Evolutionary conservation across 352 stramenopile species (phyloP).

Genomic region (Phytophthora cryptogea): DNA sequence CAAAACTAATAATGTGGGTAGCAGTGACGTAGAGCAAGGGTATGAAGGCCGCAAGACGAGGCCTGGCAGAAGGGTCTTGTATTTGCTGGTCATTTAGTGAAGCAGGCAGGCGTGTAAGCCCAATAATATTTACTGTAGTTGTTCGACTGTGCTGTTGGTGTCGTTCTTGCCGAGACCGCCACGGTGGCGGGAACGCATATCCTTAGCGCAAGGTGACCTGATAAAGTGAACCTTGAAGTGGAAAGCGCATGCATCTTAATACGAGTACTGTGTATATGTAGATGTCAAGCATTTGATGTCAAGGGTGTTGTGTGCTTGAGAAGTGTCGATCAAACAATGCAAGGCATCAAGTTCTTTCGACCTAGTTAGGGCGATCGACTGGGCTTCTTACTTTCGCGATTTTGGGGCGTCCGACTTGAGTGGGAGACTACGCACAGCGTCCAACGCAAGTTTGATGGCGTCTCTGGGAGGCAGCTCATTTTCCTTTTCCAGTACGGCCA

Average conservation of each 20-base stretch:
- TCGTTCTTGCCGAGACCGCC: no score
- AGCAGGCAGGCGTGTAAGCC: conserved; percentile 3
- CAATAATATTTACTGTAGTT: conserved; percentile 35
- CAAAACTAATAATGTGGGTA: conserved; percentile 26
- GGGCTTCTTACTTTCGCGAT: conserved; percentile 15
- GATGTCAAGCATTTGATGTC: no score
- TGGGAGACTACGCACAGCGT: conserved; percentile 68
- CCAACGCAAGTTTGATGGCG: conserved; percentile 76
- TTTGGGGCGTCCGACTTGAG: conserved; percentile 21
- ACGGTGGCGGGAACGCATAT: conserved; percentile 2
- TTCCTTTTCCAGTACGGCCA: conserved; percentile 57
- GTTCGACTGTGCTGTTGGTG: conserved; percentile 1
- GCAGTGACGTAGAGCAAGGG: conserved; percentile 22
- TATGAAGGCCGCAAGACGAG: conserved; percentile 15
- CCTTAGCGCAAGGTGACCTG: neutral
- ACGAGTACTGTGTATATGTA: neutral
- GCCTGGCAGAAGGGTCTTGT: conserved; percentile 26
- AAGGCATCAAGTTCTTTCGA: no score
- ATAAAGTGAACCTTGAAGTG: conserved; percentile 11
- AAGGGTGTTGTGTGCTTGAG: no score
- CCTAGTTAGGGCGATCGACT: neutral
- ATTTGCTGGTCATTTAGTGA: conserved; percentile 17
- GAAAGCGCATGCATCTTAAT: neutral
- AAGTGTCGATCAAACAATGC: neutral
- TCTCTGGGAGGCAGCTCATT: conserved; percentile 64